phyloP scores from a whole-genome alignment of 2,329 filamentous ascomycete species.

The Fonsecaea erecta region DNA sequence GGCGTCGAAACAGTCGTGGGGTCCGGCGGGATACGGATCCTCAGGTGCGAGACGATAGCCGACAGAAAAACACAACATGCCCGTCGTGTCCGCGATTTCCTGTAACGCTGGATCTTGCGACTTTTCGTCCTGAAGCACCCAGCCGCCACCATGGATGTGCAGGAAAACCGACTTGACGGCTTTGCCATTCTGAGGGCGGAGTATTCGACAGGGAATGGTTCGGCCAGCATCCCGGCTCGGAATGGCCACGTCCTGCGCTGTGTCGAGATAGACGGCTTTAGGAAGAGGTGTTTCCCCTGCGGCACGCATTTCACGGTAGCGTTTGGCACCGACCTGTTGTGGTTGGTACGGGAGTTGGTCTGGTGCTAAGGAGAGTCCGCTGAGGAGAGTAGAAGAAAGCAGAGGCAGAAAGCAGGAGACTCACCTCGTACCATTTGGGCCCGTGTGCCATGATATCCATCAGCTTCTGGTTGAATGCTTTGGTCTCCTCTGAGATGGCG shows the following conservation, averaged over 20 bases:
- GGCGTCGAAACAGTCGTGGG: constrained; percentile 63
- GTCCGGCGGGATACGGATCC: constrained; percentile 59
- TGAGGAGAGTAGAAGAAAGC: neutral
- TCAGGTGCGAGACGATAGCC: constrained; percentile 67
- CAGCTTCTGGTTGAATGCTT: constrained; percentile 35
- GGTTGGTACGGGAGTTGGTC: neutral
- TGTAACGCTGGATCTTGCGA: constrained; percentile 56
- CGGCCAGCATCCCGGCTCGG: constrained; percentile 59
- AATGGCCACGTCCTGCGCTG: constrained; percentile 54
- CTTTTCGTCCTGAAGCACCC: constrained; percentile 42
- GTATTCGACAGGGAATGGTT: constrained; percentile 58
- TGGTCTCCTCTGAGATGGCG: constrained; percentile 34
- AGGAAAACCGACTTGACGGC: constrained; percentile 53
- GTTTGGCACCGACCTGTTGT: constrained; percentile 56
- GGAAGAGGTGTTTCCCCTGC: constrained; percentile 59
- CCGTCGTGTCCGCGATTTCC: constrained; percentile 55
- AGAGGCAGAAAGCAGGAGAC: constrained; percentile 7
- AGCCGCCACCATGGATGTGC: constrained; percentile 62
- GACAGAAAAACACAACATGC: constrained; percentile 58
- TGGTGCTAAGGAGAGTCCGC: neutral
- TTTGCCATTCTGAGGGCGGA: constrained; percentile 54
- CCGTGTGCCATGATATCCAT: constrained; percentile 46
- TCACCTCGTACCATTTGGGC: constrained; percentile 59
- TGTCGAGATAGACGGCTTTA: constrained; percentile 51
- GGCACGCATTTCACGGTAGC: constrained; percentile 60